phyloP scores from a whole-genome alignment of 495 filamentous ascomycete genomes.

The Trichoderma gamsii region DNA sequence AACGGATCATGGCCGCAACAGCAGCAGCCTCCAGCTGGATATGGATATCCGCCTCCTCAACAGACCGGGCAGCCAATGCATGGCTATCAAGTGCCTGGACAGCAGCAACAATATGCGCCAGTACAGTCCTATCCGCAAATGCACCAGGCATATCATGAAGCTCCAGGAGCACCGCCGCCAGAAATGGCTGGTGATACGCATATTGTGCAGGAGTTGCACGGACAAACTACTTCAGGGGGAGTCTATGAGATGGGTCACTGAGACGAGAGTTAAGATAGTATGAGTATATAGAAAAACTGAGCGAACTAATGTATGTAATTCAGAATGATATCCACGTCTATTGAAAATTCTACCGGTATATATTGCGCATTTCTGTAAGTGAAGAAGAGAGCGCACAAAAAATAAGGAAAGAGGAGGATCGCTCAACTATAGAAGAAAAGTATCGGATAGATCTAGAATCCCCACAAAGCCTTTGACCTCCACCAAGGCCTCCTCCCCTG shows the following conservation, averaged over 20 bases:
- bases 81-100: neutral
- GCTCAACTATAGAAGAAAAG: neutral
- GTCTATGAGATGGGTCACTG: conserved; percentile 7
- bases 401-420: neutral
- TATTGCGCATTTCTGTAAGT: neutral
- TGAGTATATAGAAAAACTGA: neutral
- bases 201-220: neutral
- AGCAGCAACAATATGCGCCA: neutral
- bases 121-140: neutral
- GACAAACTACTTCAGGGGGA: neutral
- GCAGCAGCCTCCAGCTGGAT: neutral
- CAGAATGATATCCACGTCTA: conserved; percentile 3
- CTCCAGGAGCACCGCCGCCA: neutral
- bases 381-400: neutral
- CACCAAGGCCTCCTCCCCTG: neutral
- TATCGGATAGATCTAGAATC: neutral
- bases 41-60: neutral
- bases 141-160: neutral
- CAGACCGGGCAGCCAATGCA: neutral
- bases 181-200: conserved; percentile 2
- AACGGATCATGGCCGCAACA: neutral
- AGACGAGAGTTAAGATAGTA: neutral
- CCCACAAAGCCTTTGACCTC: neutral
- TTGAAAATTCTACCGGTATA: neutral
- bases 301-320: neutral